These are phyloP conservation scores for Mucor lusitanicus DNA, from an alignment of 371 early-diverging fungal species.

Conservation along the genomic window DNA sequence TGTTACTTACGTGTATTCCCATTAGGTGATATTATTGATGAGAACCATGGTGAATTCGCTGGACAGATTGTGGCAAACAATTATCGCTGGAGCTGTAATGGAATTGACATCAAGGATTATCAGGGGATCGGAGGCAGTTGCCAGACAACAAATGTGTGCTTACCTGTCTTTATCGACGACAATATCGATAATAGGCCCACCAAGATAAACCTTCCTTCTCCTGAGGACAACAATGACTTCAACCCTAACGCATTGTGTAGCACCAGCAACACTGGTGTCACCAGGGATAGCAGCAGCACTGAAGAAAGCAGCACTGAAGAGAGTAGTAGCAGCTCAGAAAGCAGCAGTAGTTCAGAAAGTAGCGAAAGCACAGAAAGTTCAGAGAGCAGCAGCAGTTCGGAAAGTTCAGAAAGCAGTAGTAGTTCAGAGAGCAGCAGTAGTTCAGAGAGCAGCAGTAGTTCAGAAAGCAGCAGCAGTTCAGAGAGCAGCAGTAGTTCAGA, in stretches of 20 bases:
- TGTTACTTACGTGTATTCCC: too few relatives aligned
- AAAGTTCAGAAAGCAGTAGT: background rate
- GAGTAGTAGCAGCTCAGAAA: background rate
- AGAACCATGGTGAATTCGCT: slow-evolving; percentile 22
- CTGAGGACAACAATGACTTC: too few relatives aligned
- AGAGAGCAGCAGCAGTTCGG: background rate
- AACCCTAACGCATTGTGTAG: too few relatives aligned
- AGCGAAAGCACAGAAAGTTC: background rate
- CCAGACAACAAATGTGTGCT: slow-evolving; percentile 7
- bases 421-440: background rate
- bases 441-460: background rate
- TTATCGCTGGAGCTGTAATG: slow-evolving; percentile 13
- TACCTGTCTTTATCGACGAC: slow-evolving; percentile 1
- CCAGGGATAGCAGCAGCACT: background rate
- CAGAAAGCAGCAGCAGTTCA: background rate
- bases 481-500: background rate
- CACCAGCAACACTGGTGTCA: too few relatives aligned
- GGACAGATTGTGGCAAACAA: slow-evolving; percentile 21
- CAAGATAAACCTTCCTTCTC: background rate
- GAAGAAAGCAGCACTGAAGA: background rate
- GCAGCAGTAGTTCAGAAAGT: background rate
- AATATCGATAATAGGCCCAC: too few relatives aligned
- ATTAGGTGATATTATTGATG: slow-evolving; percentile 15
- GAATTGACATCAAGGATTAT: slow-evolving; percentile 21
- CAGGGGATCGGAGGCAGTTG: slow-evolving; percentile 9